Evolutionary conservation across 495 filamentous ascomycete species (phyloP), one percentile per base, ranked within the genome.

Genomic region (Aspergillus incahuasiensis): DNA sequence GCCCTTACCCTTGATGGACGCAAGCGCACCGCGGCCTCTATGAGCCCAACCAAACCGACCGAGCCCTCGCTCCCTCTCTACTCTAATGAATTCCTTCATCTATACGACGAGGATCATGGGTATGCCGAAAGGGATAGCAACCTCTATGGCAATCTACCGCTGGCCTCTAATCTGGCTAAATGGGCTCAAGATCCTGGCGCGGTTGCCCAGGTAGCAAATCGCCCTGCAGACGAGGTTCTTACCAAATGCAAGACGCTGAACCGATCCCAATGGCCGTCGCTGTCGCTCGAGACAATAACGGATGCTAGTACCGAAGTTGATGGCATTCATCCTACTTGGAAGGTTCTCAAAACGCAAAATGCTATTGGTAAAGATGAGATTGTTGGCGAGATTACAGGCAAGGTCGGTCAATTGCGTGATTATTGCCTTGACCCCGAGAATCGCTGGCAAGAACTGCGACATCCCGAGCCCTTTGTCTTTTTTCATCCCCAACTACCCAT

Each of bases 381-480:
- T 19, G 83, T 98, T 50, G 87, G 92, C 19, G 90, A 97, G 65
- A 79, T 97, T 39, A 91, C 87, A 62, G 94, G 94, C 40, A 84
- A 87, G 62, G 84, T 98, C 41, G 92, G 90, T 1, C 80, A 87
- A 45, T 84, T 89, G 58, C 82, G 86, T 34, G 80, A 87, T 34
- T 97, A 97, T 64, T 87, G 82, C 54, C 71, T 79, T 7, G 85
- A 94, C 61, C 72, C 81, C 0, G 74, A 72, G 6, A 92, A 92
- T 69, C 81, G 88, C 39, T 96, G 89, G 88, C 72, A 80, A 9
- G 79, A 85, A 18, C 72, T 92, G 24, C 82, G 82, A 30, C 88
- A 90, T 64, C 91, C 94, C 5, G 84, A 91, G 34, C 89, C 88
- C 6, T 91, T 91, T 58, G 88, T 95, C 28, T 86, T 91, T 63